phyloP scores from a whole-genome alignment of 1,139 yeast genomes.

The Saccharomyces hybrid region DNA sequence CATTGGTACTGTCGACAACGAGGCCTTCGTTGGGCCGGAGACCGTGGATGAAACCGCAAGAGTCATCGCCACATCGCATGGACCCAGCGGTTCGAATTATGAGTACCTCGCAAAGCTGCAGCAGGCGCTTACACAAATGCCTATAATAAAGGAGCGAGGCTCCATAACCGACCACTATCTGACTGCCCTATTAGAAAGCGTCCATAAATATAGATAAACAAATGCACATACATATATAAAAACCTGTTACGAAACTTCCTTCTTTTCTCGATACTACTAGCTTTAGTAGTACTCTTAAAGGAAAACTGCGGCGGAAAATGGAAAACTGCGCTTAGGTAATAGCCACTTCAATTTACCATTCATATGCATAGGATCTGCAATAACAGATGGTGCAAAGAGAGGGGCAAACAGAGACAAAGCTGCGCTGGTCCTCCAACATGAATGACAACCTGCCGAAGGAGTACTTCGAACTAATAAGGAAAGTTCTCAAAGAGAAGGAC shows the following conservation, averaged over 20 bases:
- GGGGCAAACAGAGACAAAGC: constrained; percentile 33
- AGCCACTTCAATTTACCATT: neutral
- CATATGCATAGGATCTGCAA: neutral
- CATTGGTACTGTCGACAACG: constrained; percentile 75
- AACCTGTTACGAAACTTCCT: neutral
- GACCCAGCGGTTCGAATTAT: constrained; percentile 75
- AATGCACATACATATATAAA: neutral
- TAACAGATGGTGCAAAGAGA: neutral
- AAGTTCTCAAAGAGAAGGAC: constrained; percentile 32
- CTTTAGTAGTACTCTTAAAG: too few relatives aligned
- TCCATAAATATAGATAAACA: constrained; percentile 12
- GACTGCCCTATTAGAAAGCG: constrained; percentile 17
- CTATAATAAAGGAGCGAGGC: neutral
- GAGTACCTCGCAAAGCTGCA: constrained; percentile 45
- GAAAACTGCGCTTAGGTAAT: neutral
- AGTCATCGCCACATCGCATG: constrained; percentile 48
- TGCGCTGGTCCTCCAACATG: constrained; percentile 21
- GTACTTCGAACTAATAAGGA: constrained; percentile 34
- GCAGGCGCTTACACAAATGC: neutral
- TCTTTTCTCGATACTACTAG: neutral
- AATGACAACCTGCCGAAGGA: constrained; percentile 31
- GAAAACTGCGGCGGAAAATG: neutral
- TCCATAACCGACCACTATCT: constrained; percentile 14
- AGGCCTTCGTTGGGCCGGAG: constrained; percentile 81
- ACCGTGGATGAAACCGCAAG: constrained; percentile 47